A percentile compares a stretch with the other conserved stretches of the same genome.
Evolutionary conservation across 148 eudicot genomes (phyloP).

Genomic region (Cornus kousa): DNA sequence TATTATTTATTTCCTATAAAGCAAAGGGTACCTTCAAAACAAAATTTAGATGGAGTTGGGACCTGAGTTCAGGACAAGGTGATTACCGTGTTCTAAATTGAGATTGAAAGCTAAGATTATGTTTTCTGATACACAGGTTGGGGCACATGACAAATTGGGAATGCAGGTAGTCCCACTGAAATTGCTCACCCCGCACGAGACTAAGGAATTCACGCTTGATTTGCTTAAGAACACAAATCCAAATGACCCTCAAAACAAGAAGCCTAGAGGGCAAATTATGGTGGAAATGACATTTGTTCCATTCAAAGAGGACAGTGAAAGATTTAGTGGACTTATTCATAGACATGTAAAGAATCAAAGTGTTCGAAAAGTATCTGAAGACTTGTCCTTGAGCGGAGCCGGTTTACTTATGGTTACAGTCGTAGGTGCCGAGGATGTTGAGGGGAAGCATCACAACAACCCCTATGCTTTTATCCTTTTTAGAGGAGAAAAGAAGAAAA

Average conservation of each 20-base stretch:
- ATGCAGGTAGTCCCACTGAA: slow-evolving; percentile 72
- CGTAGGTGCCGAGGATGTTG: slow-evolving; percentile 62
- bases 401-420: slow-evolving; percentile 66
- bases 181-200: slow-evolving; percentile 49
- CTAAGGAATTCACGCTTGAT: slow-evolving; percentile 51
- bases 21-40: too few species aligned
- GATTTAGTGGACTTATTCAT: slow-evolving; percentile 27
- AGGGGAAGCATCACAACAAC: slow-evolving; percentile 61
- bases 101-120: too few species aligned
- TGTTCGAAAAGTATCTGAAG: slow-evolving; percentile 13
- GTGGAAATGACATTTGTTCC: slow-evolving; percentile 61
- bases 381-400: slow-evolving; percentile 31
- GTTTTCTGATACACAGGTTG: slow-evolving; percentile 41
- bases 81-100: too few species aligned
- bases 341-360: slow-evolving; percentile 17
- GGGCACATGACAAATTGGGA: slow-evolving; percentile 73
- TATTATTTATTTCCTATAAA: too few species aligned
- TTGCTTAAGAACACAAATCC: slow-evolving; percentile 49
- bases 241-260: slow-evolving; percentile 55
- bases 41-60: too few species aligned
- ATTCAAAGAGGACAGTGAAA: slow-evolving; percentile 58
- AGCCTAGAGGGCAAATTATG: slow-evolving; percentile 62
- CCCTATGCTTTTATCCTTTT: slow-evolving; percentile 58
- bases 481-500: slow-evolving; percentile 61
- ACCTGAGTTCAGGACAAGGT: too few species aligned